These are phyloP conservation scores for Ulmus americana DNA, from an alignment of 331 rosid genomes.

Conservation along the genomic window DNA sequence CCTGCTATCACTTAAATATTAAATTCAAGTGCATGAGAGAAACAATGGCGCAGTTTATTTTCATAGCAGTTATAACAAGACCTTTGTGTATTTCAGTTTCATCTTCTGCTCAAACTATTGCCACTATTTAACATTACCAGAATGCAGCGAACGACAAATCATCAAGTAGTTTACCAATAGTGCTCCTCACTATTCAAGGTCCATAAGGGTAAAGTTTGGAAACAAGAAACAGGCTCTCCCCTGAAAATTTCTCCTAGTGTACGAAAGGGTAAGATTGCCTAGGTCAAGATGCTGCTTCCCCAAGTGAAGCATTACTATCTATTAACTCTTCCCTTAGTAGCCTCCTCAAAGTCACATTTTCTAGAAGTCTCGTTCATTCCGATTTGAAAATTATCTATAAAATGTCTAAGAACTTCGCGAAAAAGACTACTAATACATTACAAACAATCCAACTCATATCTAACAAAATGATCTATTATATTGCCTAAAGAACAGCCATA, in stretches of 20 bases:
- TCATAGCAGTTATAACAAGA: not conserved
- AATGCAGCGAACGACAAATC: not conserved
- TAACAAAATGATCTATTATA: too few species aligned
- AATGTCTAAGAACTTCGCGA: not conserved
- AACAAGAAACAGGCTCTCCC: not conserved
- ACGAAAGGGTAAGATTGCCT: not conserved
- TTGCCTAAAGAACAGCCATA: not conserved
- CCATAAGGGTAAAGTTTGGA: not conserved
- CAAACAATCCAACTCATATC: too few species aligned
- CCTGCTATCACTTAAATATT: conserved; percentile 15
- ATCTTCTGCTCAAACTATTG: too few species aligned
- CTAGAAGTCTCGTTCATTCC: not conserved
- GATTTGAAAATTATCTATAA: not conserved
- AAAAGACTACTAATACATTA: too few species aligned
- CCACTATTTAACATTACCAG: not conserved
- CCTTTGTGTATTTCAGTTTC: too few species aligned
- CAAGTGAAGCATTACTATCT: not conserved
- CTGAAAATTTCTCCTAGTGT: not conserved
- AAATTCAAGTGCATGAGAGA: not conserved
- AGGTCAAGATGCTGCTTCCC: not conserved
- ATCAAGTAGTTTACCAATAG: not conserved
- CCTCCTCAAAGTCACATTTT: not conserved
- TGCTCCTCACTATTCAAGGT: not conserved
- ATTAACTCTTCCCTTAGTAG: not conserved
- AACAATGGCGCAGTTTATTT: not conserved